phyloP scores from a whole-genome alignment of 306 rosid species.

The Myrica gale region DNA sequence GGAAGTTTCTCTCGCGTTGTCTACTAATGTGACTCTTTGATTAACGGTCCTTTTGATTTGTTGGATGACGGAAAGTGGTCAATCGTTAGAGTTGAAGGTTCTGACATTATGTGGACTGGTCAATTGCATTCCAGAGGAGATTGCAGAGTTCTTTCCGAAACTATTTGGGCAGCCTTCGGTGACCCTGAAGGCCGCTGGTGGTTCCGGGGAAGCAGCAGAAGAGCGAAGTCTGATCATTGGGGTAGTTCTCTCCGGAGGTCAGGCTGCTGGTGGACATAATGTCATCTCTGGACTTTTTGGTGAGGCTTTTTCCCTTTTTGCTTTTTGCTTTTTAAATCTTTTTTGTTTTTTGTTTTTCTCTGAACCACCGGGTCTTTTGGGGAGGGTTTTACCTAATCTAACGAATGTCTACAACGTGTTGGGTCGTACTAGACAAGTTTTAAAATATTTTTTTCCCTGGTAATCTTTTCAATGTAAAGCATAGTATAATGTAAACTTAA shows the following conservation, averaged over 20 bases:
- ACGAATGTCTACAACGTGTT: too few species aligned
- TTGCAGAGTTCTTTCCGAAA: slow-evolving; percentile 80
- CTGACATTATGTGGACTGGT: not conserved
- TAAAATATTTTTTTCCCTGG: too few species aligned
- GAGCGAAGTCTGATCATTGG: slow-evolving; percentile 75
- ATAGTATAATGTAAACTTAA: too few species aligned
- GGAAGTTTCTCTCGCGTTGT: too few species aligned
- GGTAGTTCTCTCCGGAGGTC: slow-evolving; percentile 93
- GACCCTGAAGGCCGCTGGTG: slow-evolving; percentile 42
- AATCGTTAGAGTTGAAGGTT: not conserved
- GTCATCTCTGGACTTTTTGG: slow-evolving; percentile 91
- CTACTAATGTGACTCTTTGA: too few species aligned
- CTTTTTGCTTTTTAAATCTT: too few species aligned
- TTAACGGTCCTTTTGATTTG: not conserved
- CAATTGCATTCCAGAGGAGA: slow-evolving; percentile 56
- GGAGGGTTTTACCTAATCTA: too few species aligned
- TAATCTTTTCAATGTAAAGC: too few species aligned
- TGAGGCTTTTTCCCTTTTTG: slow-evolving; percentile 7
- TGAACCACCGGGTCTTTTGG: too few species aligned
- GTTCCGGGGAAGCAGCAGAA: slow-evolving; percentile 20
- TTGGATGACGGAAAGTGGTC: not conserved
- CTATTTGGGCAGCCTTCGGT: slow-evolving; percentile 91
- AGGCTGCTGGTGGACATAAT: slow-evolving; percentile 97
- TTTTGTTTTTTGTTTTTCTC: too few species aligned
- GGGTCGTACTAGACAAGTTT: too few species aligned